Evolutionary conservation across 1,284 basidiomycete species (phyloP), one percentile per base, ranked within the genome.

Genomic region (Microbotryum scabiosae): DNA sequence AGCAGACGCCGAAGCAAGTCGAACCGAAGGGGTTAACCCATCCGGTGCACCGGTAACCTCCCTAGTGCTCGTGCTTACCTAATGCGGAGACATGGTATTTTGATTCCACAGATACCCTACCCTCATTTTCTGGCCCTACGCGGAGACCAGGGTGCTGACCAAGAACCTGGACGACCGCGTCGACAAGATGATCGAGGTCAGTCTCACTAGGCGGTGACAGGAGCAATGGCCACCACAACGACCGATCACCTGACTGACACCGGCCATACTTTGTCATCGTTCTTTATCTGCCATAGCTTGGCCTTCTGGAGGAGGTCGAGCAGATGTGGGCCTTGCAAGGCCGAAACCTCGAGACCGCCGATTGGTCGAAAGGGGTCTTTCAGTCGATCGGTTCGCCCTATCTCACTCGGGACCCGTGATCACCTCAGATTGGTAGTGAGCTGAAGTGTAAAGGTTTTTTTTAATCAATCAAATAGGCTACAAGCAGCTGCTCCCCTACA

Each of bases 71-170:
- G 36, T 3, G 36, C 36, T 41, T 41, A 41, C 36, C 2, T 18
- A 16, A 12, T 12, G 36, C 4, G 36, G 12, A 18, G 16, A 18
- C 16, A 4, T 41, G 4, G 16, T 18, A 3, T 30, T 18, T 41
- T 41, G 36, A 41, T 18, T 41, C 36, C 36, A 61, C 60, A 90
- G 88, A 71, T 93, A 86, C 73, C 80, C 82, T 5, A 87, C 88
- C 0, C 78, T 98, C 30, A 85, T 88, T 51, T 87, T 97, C 73
- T 97, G 93, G 93, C 77, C 97, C 3, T 91, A 89, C 71, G 85
- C 90, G 6, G 82, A 87, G 26, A 80, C 84, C 4, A 77, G 80
- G 0, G 75, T 77, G 1, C 76, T 97, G 16, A 79, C 84, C 44
- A 76, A 79, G 25, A 81, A 92, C 6, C 77, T 98, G 16, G 84